Conservation (phyloP, 2,329 filamentous ascomycete species). For the Colletotrichum falcatum region DNA sequence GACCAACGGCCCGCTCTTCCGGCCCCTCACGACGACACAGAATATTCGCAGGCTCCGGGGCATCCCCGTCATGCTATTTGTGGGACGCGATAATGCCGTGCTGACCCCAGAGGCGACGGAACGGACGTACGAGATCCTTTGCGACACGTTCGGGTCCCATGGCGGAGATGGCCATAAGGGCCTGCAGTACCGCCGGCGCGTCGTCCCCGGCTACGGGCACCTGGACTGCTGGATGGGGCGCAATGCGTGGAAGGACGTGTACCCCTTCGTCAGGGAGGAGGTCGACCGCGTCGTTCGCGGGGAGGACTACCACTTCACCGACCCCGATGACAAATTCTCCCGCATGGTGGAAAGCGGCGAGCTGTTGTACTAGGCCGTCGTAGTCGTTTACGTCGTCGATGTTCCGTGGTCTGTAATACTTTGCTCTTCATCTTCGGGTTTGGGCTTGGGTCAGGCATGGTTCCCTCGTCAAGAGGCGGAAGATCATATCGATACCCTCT, state of each 20-base stretch:
- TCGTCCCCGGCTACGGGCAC: conserved; percentile 70
- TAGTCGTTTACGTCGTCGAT: neutral
- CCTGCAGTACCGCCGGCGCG: conserved; percentile 62
- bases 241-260: conserved; percentile 70
- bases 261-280: conserved; percentile 66
- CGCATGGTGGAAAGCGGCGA: conserved; percentile 55
- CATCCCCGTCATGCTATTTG: conserved; percentile 68
- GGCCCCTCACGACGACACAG: conserved; percentile 59
- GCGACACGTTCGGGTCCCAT: conserved; percentile 61
- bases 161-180: conserved; percentile 46
- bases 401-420: neutral
- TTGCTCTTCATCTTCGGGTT: neutral
- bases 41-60: conserved; percentile 64
- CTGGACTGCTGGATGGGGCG: conserved; percentile 73
- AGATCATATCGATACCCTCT: neutral
- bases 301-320: conserved; percentile 54
- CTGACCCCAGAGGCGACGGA: conserved; percentile 66
- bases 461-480: neutral
- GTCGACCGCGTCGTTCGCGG: conserved; percentile 64
- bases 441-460: neutral
- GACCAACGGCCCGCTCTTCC: conserved; percentile 61
- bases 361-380: conserved; percentile 51
- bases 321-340: conserved; percentile 58
- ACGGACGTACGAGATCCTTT: conserved; percentile 64
- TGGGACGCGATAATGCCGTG: conserved; percentile 68